Evolutionary conservation across 2,329 filamentous ascomycete genomes (phyloP).

Genomic region (Pseudogymnoascus sp.): DNA sequence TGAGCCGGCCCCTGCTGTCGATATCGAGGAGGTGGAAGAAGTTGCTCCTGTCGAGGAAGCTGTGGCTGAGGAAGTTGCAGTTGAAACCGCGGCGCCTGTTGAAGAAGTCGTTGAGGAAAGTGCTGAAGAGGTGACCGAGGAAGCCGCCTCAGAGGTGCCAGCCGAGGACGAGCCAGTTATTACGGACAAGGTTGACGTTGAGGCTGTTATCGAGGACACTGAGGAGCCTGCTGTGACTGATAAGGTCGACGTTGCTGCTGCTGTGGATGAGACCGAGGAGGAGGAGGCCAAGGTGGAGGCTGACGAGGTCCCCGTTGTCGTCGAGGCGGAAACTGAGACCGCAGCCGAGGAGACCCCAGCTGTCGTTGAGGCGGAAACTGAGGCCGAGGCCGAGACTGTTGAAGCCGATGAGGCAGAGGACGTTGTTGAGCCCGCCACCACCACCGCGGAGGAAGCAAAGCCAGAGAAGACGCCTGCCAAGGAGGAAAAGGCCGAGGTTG

Average conservation of each 20-base stretch:
- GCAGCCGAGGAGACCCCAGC: not conserved
- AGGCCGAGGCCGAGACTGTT: not conserved
- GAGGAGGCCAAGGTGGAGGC: not conserved
- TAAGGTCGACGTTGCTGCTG: not conserved
- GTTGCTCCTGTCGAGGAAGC: constrained; percentile 13
- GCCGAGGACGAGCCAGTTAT: not conserved
- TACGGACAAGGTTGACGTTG: not conserved
- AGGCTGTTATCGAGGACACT: not conserved
- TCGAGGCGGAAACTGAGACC: constrained; percentile 16
- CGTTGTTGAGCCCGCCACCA: not conserved
- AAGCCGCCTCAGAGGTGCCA: not conserved
- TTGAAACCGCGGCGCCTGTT: not conserved
- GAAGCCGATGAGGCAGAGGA: not conserved
- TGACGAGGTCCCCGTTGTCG: not conserved
- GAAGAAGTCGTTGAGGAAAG: not conserved
- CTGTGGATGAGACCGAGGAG: not conserved
- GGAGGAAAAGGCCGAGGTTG: not conserved
- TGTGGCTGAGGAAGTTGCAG: too few relatives aligned
- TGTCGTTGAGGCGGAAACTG: not conserved
- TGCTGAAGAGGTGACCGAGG: not conserved
- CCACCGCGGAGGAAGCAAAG: constrained; percentile 5
- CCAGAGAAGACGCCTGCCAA: not conserved
- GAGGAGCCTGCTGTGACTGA: not conserved
- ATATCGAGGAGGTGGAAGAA: constrained; percentile 10
- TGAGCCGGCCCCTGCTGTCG: constrained; percentile 10